Evolutionary conservation across 805 yeast genomes (phyloP).

Genomic region (Cyberlindnera saturnus): DNA sequence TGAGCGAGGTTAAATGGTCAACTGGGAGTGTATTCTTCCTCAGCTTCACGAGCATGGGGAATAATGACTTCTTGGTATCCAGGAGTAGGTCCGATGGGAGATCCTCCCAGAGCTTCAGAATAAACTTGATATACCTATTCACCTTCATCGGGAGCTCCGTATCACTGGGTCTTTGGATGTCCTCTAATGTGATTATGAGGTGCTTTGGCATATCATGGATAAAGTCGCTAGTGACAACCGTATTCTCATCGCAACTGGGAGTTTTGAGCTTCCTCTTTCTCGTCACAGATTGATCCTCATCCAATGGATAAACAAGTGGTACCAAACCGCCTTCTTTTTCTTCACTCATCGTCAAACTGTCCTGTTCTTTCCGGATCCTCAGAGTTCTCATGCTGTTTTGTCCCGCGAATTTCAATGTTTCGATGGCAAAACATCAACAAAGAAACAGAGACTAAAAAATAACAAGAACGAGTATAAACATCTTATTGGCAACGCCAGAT

Average conservation of each 20-base stretch:
- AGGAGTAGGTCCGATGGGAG: conserved; percentile 25
- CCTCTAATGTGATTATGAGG: conserved; percentile 13
- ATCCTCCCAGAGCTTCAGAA: conserved; percentile 33
- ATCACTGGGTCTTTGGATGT: conserved; percentile 5
- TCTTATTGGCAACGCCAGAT: neutral
- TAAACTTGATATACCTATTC: conserved; percentile 24
- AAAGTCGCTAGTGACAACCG: neutral
- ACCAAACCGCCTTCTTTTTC: neutral
- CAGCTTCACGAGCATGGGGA: conserved; percentile 49
- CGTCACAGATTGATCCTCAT: neutral
- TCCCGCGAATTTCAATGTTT: neutral
- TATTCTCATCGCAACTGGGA: neutral
- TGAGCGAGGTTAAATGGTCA: conserved; percentile 45
- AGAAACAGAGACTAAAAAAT: neutral
- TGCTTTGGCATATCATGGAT: conserved; percentile 7
- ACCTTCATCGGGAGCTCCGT: conserved; percentile 16
- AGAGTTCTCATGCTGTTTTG: no score
- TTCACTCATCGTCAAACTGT: neutral
- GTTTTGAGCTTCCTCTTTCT: neutral
- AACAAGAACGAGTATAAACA: neutral
- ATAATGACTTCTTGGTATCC: conserved; percentile 44
- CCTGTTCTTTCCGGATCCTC: neutral
- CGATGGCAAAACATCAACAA: neutral
- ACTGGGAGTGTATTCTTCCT: conserved; percentile 34
- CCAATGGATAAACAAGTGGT: neutral